Base-by-base conservation (phyloP, 257 asterid genomes). In the Coffea canephora region DNA sequence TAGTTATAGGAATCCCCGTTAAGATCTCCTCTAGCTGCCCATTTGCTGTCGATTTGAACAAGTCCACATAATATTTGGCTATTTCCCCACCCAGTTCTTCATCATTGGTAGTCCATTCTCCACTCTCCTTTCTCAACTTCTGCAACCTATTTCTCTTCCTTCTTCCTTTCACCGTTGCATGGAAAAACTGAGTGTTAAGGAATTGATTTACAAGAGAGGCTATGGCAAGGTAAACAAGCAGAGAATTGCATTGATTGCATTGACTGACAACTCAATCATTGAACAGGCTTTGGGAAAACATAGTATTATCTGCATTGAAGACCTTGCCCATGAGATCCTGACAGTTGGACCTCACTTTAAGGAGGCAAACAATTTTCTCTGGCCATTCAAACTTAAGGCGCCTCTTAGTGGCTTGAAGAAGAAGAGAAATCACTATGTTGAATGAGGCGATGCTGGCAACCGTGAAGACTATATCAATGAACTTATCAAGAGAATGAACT, bases 171-270 rank as follows among this genome's bases (percentile, higher is more conserved):
- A 27, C 27, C 27, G 27, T 27, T 27, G 27, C 27, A 27, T 27
- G 27, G 27, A 27, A 27, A 27, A 27, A 27, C 27, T 27, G 77
- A 92, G 93, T 50, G 89, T 92, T 48, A 87, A 49, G 64, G 97
- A 92, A 69, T 39, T 92, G 87, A 90, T 92, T 14, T 92, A 90
- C 87, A 92, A 92, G 87, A 79, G 97, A 34, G 97, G 97, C 4
- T 92, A 74, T n/a, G 97, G 97, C 23, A 92, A 92, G 77, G 87
- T 89, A 3, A 83, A 92, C 91, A 92, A 89, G 90, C 91, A 88
- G 80, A 89, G 92, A 67, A 91, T 89, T 74, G 90, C 95, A 16
- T 77, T 92, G 87, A 91, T 89, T 74, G 90, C 95, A 16, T 77
- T 92, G 87, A 92, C 95, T 0, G 97, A 92, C 68, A 92, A 92